phyloP scores from a whole-genome alignment of 2,329 filamentous ascomycete genomes.

The Hysterium pulicare region DNA sequence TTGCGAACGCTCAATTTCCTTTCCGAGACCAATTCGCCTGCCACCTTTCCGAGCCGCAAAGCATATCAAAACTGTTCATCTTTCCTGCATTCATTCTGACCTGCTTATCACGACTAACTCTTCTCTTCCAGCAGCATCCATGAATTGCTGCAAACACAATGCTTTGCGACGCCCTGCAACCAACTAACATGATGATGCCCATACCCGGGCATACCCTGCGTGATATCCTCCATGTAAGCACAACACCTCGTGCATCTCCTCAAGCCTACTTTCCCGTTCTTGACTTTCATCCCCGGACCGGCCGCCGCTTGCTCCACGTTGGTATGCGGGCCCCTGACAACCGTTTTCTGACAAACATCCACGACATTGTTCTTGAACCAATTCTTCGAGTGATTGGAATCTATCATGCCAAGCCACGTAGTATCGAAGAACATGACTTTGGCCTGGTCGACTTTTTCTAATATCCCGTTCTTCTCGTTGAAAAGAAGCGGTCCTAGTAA shows the following conservation, averaged over 20 bases:
- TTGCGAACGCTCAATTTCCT: no score
- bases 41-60: no score
- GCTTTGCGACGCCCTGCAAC: slow-evolving; percentile 37
- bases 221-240: slow-evolving; percentile 46
- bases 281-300: slow-evolving; percentile 2
- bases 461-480: slow-evolving; percentile 44
- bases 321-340: not conserved
- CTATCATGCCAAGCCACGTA: slow-evolving; percentile 62
- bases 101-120: no score
- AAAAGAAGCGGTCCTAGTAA: slow-evolving; percentile 43
- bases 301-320: slow-evolving; percentile 6
- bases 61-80: no score
- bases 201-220: slow-evolving; percentile 28
- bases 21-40: no score
- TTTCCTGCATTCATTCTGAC: no score
- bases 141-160: slow-evolving; percentile 36
- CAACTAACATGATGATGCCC: slow-evolving; percentile 27
- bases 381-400: slow-evolving; percentile 54
- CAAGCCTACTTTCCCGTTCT: slow-evolving; percentile 19
- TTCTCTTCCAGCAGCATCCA: slow-evolving; percentile 30
- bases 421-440: slow-evolving; percentile 72
- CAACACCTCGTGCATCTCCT: slow-evolving; percentile 46
- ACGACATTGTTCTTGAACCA: slow-evolving; percentile 61
- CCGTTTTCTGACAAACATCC: slow-evolving; percentile 54
- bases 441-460: slow-evolving; percentile 59